Percentiles rank a stretch among this genome's conserved stretches.
phyloP scores from a whole-genome alignment of 1,284 basidiomycete genomes.

The Sporisorium iseilematis-ciliati region DNA sequence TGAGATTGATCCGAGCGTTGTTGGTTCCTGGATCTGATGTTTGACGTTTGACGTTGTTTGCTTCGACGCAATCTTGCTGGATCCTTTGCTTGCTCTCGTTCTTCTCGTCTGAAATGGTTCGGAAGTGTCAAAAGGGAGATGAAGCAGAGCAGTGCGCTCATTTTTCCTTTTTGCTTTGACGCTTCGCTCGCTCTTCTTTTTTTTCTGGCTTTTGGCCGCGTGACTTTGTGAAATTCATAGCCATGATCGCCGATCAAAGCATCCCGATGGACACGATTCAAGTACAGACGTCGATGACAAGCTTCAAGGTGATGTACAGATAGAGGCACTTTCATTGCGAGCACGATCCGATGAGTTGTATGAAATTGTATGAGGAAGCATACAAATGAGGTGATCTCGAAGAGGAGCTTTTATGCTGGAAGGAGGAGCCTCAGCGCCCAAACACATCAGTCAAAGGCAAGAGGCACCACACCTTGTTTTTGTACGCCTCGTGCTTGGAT shows the following conservation, averaged over 20 bases:
- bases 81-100: conserved; percentile 19
- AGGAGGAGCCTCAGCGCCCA: conserved; percentile 8
- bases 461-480: conserved; percentile 35
- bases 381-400: too few species aligned
- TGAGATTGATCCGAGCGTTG: conserved; percentile 4
- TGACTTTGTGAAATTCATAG: conserved; percentile 15
- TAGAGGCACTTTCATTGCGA: too few species aligned
- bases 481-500: conserved; percentile 42
- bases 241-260: conserved; percentile 13
- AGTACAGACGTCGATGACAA: neutral
- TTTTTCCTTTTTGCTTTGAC: too few species aligned
- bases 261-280: neutral
- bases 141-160: neutral
- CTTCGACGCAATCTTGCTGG: conserved; percentile 1
- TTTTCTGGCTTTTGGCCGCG: conserved; percentile 12
- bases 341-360: too few species aligned
- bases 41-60: conserved; percentile 9
- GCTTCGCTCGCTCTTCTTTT: too few species aligned
- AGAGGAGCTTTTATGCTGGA: neutral
- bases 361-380: too few species aligned
- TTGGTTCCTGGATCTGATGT: neutral
- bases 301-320: too few species aligned
- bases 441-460: conserved; percentile 37
- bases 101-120: neutral
- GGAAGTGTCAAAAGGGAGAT: conserved; percentile 8